phyloP scores from a whole-genome alignment of 2,329 filamentous ascomycete genomes.

The Curvularia sp. region DNA sequence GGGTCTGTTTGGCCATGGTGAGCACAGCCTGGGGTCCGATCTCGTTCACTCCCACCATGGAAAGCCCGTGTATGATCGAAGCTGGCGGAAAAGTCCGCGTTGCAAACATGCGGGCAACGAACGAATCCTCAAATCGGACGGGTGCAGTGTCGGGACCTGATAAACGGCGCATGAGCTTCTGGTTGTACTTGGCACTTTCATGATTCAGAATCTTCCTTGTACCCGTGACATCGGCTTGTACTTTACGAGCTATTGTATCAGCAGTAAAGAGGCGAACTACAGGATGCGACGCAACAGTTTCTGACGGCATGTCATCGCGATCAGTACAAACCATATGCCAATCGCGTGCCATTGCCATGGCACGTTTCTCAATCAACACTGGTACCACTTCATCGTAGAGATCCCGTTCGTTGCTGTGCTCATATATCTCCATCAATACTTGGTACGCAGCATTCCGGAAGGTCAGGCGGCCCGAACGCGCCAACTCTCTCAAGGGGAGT shows the following conservation, averaged over 20 bases:
- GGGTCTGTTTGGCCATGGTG: slow-evolving; percentile 73
- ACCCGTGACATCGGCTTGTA: slow-evolving; percentile 11
- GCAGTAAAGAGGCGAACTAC: slow-evolving; percentile 40
- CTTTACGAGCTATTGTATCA: slow-evolving; percentile 25
- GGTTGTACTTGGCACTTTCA: slow-evolving; percentile 30
- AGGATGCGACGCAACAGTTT: slow-evolving; percentile 39
- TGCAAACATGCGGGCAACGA: slow-evolving; percentile 84
- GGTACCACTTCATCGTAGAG: slow-evolving; percentile 54
- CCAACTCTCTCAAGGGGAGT: slow-evolving; percentile 36
- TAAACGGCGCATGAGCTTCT: slow-evolving; percentile 45
- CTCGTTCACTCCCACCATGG: slow-evolving; percentile 71
- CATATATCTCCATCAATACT: slow-evolving; percentile 50
- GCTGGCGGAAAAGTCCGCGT: slow-evolving; percentile 76
- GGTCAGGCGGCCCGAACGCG: slow-evolving; percentile 11
- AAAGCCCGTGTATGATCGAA: slow-evolving; percentile 72
- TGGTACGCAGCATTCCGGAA: slow-evolving; percentile 31
- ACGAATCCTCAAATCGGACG: slow-evolving; percentile 63
- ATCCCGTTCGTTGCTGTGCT: slow-evolving; percentile 43
- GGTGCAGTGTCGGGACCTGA: slow-evolving; percentile 53
- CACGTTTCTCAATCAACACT: slow-evolving; percentile 35
- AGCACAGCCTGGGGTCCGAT: slow-evolving; percentile 81
- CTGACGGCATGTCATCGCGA: slow-evolving; percentile 49
- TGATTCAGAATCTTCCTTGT: slow-evolving; percentile 14
- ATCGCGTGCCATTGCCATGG: slow-evolving; percentile 35
- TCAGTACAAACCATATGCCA: slow-evolving; percentile 53